Base-by-base conservation (phyloP, 2,329 filamentous ascomycete genomes). In the Colletotrichum sp. region DNA sequence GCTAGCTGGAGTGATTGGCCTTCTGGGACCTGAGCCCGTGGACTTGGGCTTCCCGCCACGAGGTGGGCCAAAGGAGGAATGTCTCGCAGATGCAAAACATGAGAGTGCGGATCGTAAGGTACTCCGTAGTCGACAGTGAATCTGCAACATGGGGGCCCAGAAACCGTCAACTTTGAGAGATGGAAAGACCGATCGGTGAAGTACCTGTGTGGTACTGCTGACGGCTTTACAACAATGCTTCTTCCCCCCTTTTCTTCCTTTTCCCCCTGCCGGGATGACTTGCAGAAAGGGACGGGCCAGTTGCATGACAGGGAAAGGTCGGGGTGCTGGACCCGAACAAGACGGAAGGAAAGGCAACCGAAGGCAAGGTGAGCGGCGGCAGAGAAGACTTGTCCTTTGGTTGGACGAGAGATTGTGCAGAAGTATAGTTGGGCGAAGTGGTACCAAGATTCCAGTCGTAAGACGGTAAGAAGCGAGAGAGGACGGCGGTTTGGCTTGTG, bases 401-500 rank as follows among this genome's bases (percentile, higher is more conserved):
- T 59, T 49, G 55, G 52, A 44, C 34, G 21, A 36, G 52, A 66
- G 34, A 67, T 62, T 62, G 69, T 62, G 24, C 26, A 12, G 57
- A 34, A 49, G 57, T 44, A 64, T 12, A 44, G 57, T 39, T 60
- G 28, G 9, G 26, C 60, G 60, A 24, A 63, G 69, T 75, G 18
- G 44, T 44, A 76, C 73, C 69, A 34, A 68, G 59, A 52, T 21
- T n/a, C n/a, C 55, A n/a, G 69, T 72, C 12, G 73, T 76, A 55
- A 73, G 64, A 76, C 73, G 64, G 70, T 49, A 64, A 57, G 63
- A 76, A 72, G 73, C 69, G 73, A 76, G 39, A 67, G 63, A 36
- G 26, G 26, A 69, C 55, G 36, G 9, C 34, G 67, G 34, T 13
- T n/a, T 52, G 72, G 28, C 30, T 36, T 60, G 69, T 63, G 72